phyloP scores from a whole-genome alignment of 148 eudicot genomes.

The Cornus controversa region DNA sequence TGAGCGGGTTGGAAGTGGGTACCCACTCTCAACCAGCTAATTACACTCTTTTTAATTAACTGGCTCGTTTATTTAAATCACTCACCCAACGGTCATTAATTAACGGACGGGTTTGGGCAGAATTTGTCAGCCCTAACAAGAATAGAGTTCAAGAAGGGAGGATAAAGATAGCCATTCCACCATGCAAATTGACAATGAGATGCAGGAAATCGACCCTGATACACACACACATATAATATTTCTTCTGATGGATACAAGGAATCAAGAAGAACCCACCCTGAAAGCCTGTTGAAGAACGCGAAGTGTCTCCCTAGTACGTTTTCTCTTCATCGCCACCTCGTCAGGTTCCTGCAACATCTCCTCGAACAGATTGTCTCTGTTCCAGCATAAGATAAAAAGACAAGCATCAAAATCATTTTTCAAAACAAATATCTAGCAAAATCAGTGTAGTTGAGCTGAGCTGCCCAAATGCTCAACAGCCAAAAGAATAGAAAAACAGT shows the following conservation, averaged over 20 bases:
- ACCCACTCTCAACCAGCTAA: no score
- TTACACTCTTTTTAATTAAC: no score
- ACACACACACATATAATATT: no score
- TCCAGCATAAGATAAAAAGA: conserved; percentile 1
- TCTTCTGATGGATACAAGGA: background rate
- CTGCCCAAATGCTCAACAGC: background rate
- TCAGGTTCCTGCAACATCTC: conserved; percentile 96
- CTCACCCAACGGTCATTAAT: no score
- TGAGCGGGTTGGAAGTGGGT: no score
- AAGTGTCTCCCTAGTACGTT: conserved; percentile 72
- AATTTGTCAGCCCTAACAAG: no score
- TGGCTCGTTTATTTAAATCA: no score
- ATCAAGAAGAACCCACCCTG: conserved; percentile 51
- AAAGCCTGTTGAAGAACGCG: conserved; percentile 84
- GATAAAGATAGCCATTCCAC: background rate
- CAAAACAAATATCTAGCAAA: background rate
- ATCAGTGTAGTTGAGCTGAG: background rate
- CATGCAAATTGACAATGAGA: background rate
- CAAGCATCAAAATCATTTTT: conserved; percentile 9
- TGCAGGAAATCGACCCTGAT: background rate
- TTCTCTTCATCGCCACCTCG: conserved; percentile 77
- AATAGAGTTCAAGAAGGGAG: background rate
- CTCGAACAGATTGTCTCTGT: conserved; percentile 87
- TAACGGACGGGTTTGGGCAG: no score
- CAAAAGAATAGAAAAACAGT: background rate